Conservation (phyloP, 257 asterid species). For the Ocimum tenuiflorum region DNA sequence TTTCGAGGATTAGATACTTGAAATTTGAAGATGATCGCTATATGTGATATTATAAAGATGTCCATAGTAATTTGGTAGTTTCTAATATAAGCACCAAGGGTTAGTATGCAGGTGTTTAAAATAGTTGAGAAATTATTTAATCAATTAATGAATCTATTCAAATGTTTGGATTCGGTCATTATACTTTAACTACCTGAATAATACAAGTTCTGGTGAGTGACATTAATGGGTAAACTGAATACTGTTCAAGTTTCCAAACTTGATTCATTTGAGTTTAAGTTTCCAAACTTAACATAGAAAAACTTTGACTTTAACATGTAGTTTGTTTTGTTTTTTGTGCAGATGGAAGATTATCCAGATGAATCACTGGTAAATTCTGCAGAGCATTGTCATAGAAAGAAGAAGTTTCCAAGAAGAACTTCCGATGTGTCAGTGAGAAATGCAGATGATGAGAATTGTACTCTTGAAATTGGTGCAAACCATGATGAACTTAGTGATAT, state of each 20-base stretch:
- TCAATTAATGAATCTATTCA: not conserved
- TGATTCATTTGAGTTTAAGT: constrained; percentile 10
- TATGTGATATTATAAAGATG: not conserved
- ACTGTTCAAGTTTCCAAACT: not conserved
- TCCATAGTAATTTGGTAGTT: not conserved
- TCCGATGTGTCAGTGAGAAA: constrained; percentile 27
- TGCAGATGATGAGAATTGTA: constrained; percentile 34
- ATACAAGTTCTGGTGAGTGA: not conserved
- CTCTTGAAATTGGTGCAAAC: constrained; percentile 28
- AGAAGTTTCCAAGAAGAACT: constrained; percentile 34
- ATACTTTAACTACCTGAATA: not conserved
- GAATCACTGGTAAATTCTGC: constrained; percentile 49
- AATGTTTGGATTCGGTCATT: not conserved
- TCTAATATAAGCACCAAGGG: not conserved
- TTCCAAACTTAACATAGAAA: not conserved
- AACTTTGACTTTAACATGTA: not conserved
- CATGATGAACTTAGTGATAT: constrained; percentile 32
- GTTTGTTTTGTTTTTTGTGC: constrained; percentile 31
- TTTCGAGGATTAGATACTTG: constrained; percentile 6
- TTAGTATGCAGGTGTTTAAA: not conserved
- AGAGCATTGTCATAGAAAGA: constrained; percentile 32
- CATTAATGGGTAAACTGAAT: not conserved
- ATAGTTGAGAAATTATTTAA: not conserved
- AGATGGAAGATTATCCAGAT: constrained; percentile 79
- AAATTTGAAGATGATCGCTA: not conserved